Percentiles rank a stretch among this genome's conserved stretches.
Conservation (phyloP, 371 early-diverging fungal species). For the Cladochytrium tenue region DNA sequence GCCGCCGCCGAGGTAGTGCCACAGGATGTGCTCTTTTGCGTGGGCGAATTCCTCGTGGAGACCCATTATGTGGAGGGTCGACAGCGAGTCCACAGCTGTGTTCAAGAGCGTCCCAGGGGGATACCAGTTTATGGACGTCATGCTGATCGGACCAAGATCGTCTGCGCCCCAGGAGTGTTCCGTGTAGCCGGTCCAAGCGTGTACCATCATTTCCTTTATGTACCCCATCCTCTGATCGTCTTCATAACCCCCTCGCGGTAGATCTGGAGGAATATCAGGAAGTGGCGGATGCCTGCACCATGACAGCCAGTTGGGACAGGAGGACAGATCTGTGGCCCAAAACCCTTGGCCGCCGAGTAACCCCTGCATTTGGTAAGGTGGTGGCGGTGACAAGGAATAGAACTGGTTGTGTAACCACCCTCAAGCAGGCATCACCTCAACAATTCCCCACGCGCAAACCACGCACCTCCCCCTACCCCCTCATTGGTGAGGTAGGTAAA, state of each 20-base stretch:
- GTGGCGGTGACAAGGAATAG: too few species aligned
- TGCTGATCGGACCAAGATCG: conserved; percentile 54
- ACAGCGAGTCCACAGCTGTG: conserved; percentile 34
- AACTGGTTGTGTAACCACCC: too few species aligned
- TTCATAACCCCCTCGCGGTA: background rate
- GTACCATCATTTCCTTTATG: conserved; percentile 35
- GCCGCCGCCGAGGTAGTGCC: conserved; percentile 61
- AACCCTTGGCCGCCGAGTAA: too few species aligned
- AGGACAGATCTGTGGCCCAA: too few species aligned
- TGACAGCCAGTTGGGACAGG: too few species aligned
- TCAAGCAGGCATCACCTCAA: too few species aligned
- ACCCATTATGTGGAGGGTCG: conserved; percentile 64
- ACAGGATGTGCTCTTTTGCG: conserved; percentile 79
- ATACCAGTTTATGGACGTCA: background rate
- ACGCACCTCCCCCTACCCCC: too few species aligned
- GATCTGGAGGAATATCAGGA: background rate
- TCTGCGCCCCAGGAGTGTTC: conserved; percentile 80
- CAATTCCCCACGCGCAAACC: too few species aligned
- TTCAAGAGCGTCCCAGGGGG: background rate
- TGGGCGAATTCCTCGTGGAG: conserved; percentile 83
- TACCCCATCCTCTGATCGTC: conserved; percentile 6
- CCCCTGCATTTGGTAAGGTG: too few species aligned
- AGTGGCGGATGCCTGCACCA: conserved; percentile 4
- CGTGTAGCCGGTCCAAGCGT: conserved; percentile 80
- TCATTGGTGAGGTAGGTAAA: too few species aligned